Percentiles rank a stretch among this genome's conserved stretches.
phyloP scores from a whole-genome alignment of 768 basidiomycete species.

The Tubosaeta sp. region DNA sequence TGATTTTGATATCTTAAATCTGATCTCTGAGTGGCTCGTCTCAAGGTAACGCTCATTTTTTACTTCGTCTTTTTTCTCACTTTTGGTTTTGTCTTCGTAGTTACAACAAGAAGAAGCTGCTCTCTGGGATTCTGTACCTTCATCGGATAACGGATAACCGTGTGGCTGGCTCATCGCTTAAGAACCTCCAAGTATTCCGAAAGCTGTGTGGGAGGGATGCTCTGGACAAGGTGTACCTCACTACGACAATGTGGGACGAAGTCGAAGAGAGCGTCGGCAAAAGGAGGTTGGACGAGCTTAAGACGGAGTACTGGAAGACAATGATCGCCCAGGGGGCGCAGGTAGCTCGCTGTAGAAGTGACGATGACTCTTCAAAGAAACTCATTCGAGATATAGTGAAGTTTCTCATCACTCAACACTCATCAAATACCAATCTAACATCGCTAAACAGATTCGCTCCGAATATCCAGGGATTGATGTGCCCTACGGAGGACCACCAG shows the following conservation, averaged over 20 bases:
- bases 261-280: conserved; percentile 17
- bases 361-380: background rate
- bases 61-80: background rate
- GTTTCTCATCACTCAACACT: too few relatives aligned
- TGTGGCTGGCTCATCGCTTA: conserved; percentile 31
- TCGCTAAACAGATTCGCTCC: too few relatives aligned
- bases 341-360: background rate
- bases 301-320: conserved; percentile 2
- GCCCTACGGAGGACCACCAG: too few relatives aligned
- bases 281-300: conserved; percentile 13
- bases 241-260: conserved; percentile 39
- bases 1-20: conserved; percentile 11
- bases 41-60: background rate
- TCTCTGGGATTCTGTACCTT: conserved; percentile 37
- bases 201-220: conserved; percentile 26
- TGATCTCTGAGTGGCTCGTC: background rate
- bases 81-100: conserved; percentile 1
- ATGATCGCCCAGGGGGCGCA: conserved; percentile 1
- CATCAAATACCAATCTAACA: too few relatives aligned
- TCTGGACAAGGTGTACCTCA: conserved; percentile 27
- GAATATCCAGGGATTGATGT: too few relatives aligned
- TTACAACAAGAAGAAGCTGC: conserved; percentile 7
- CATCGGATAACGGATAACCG: conserved; percentile 39
- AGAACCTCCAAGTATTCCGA: conserved; percentile 30
- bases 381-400: background rate